Base-by-base conservation (phyloP, 2,329 filamentous ascomycete species). In the Arthrobotrys musiformis region DNA sequence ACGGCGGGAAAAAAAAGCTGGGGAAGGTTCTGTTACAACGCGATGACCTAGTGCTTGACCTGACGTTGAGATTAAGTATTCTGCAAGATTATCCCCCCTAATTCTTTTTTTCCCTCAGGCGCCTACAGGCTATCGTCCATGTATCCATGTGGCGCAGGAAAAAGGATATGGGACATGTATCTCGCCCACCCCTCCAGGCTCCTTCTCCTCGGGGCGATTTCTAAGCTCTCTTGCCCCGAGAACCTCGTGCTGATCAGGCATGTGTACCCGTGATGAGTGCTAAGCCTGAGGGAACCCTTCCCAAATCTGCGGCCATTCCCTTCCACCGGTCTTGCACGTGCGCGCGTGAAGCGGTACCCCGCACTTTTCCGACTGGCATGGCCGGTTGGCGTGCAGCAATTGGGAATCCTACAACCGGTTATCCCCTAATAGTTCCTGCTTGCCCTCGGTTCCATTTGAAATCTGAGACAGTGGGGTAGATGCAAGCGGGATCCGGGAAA, bases 11-110 rank as follows among this genome's bases (percentile, higher is more conserved):
- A 44, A 19, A 42, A 44, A 58, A 33, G 24, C 35, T 37, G 52
- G 48, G 22, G n/a, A 64, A 56, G 24, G 2, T 13, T 56, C 50
- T 42, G 35, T 46, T 46, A 60, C 64, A 77, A 77, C 64, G 40
- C 64, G 48, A 52, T 50, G 54, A 56, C 24, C 67, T 60, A 15
- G 46, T 44, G 58, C 33, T 42, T 56, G 64, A 48, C 52, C 24
- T 70, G 73, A 77, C 73, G 66, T 77, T 77, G 73, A 77, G 58
- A 77, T 77, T 77, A 77, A 77, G 73, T 77, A 70, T 77, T 70
- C 73, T 77, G 73, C 73, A 77, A 48, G 73, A 70, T 64, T 63
- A n/a, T n/a, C 48, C 35, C 22, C 61, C 37, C 54, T 2, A 30
- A 62, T 52, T 37, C 15, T 56, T 67, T 54, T 42, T 64, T 62